These are phyloP conservation scores for Rhinocladiella mackenziei DNA, from an alignment of 2,329 filamentous ascomycete species.

Conservation along the genomic window DNA sequence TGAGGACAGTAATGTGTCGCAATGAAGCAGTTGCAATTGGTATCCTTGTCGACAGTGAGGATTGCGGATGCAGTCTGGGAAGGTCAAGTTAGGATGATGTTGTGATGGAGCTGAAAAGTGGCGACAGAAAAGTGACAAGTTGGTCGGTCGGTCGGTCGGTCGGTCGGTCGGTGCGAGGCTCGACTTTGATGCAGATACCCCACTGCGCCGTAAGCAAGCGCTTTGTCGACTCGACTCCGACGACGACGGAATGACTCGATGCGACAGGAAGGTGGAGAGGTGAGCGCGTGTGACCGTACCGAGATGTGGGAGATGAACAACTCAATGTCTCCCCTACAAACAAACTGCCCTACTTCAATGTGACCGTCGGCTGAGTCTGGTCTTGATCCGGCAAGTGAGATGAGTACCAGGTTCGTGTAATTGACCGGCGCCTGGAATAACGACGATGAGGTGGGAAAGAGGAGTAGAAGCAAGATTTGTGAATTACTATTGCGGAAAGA, in stretches of 20 bases:
- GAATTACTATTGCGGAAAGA: slow-evolving; percentile 28
- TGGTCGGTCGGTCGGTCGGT: slow-evolving; percentile 3
- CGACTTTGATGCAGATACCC: slow-evolving; percentile 16
- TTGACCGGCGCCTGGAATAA: slow-evolving; percentile 4
- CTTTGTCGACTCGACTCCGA: slow-evolving; percentile 18
- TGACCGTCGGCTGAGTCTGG: slow-evolving; percentile 17
- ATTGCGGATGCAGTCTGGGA: slow-evolving; percentile 32
- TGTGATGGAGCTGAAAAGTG: slow-evolving; percentile 8
- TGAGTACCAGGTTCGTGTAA: slow-evolving; percentile 7
- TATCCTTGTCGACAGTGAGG: slow-evolving; percentile 23
- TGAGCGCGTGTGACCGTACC: slow-evolving; percentile 41
- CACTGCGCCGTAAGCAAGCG: slow-evolving; percentile 15
- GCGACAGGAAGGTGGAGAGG: slow-evolving; percentile 15
- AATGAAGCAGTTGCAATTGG: slow-evolving; percentile 30
- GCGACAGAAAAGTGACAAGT: slow-evolving; percentile 8
- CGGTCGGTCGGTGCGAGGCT: slow-evolving; percentile 9
- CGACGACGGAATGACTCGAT: slow-evolving; percentile 14
- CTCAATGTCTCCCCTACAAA: slow-evolving; percentile 86
- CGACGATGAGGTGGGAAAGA: slow-evolving; percentile 17
- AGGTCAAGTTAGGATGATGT: slow-evolving; percentile 12
- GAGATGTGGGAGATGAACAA: slow-evolving; percentile 88
- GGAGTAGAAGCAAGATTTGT: slow-evolving; percentile 22
- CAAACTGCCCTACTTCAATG: slow-evolving; percentile 24
- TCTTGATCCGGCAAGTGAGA: slow-evolving; percentile 8
- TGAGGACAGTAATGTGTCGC: slow-evolving; percentile 37